Evolutionary conservation across 2,329 filamentous ascomycete genomes (phyloP).

Genomic region (Neofusicoccum ribis): DNA sequence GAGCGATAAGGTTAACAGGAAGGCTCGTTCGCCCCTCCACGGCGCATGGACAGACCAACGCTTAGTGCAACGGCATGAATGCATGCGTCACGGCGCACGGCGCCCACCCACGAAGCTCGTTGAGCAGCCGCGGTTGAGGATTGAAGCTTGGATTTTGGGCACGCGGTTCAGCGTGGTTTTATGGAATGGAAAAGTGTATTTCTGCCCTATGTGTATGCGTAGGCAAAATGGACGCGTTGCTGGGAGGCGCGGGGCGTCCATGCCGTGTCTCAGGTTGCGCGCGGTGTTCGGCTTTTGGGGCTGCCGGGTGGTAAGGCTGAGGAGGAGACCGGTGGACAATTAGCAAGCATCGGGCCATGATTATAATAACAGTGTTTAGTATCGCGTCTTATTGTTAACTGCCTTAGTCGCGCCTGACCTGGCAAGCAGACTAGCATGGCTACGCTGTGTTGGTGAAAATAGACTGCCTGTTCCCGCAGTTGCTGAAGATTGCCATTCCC

Average conservation of each 20-base stretch:
- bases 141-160: neutral
- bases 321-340: neutral
- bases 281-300: neutral
- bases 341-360: neutral
- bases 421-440: too few relatives aligned
- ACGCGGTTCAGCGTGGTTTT: neutral
- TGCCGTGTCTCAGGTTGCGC: neutral
- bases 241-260: too few relatives aligned
- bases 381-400: too few relatives aligned
- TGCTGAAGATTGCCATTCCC: too few relatives aligned
- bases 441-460: too few relatives aligned
- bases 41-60: neutral
- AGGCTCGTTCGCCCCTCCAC: too few relatives aligned
- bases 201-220: too few relatives aligned
- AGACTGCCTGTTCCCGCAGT: too few relatives aligned
- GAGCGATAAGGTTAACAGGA: neutral
- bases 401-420: too few relatives aligned
- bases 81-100: neutral
- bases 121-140: too few relatives aligned
- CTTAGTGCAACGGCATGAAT: neutral
- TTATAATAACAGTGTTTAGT: neutral
- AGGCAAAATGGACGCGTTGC: too few relatives aligned
- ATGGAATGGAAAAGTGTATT: too few relatives aligned
- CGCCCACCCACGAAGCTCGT: neutral
- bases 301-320: neutral